Base-by-base conservation (phyloP, 2,329 filamentous ascomycete species). In the Plectosphaerella cucumerina region DNA sequence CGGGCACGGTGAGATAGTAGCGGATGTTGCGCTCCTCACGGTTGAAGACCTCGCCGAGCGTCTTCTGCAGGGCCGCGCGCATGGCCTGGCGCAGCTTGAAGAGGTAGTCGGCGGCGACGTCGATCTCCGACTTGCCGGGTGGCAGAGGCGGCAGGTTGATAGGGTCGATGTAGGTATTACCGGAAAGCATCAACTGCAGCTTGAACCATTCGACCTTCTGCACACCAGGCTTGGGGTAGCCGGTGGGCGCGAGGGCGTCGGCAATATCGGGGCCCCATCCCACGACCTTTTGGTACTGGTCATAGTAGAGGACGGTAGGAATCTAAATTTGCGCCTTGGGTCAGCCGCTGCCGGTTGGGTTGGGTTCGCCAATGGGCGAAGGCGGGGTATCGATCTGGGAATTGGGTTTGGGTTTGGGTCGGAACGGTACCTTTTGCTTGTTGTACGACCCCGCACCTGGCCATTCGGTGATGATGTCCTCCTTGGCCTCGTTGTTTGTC, bases 201-300 rank as follows among this genome's bases (percentile, higher is more conserved):
- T 97, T 97, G 82, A 99, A 97, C 94, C 94, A 99, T 75, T 97
- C 94, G 21, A 97, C 93, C 76, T 97, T 97, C 72, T 97, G 94
- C 60, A 99, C 93, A 58, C 93, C 93, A 33, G 90, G 90, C 77
- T 97, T 97, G 60, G 94, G 94, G 70, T 97, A 97, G 56, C 94
- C 94, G 39, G 94, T 97, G 26, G 94, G 94, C 49, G 94, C 93
- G 58, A 97, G 82, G 57, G 94, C 94, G 72, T 97, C 93, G 54
- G 94, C 90, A 62, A 97, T 97, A 77, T 99, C 94, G 51, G 93
- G 92, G 56, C 94, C 94, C 94, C 94, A 99, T 62, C 94, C 94
- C n/a, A 97, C 94, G 46, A 99, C 94, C 71, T 97, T 97, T 66
- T 99, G 94, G 70, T 97, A 96, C 72, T 97, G 93, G 67, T 99